Evolutionary conservation across 768 basidiomycete species (phyloP).

Genomic region (Rhodotorula graminis): DNA sequence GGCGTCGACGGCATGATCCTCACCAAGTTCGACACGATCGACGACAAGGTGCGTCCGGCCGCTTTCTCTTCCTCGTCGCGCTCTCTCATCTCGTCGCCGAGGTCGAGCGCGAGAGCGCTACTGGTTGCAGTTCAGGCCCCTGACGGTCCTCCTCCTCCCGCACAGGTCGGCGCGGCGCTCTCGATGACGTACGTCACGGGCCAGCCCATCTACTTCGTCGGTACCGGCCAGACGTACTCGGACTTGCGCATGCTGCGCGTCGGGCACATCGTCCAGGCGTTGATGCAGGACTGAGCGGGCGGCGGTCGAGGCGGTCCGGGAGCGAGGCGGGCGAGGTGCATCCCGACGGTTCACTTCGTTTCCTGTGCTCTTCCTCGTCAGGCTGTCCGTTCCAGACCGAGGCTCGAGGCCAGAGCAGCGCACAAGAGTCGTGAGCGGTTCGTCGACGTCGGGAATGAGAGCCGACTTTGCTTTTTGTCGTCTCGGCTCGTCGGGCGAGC

Average conservation of each 20-base stretch:
- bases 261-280: constrained; percentile 85
- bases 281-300: constrained; percentile 51
- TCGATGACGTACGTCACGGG: constrained; percentile 99
- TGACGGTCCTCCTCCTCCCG: not conserved
- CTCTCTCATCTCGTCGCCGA: not conserved
- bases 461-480: too few relatives aligned
- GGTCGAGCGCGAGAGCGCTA: too few relatives aligned
- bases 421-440: too few relatives aligned
- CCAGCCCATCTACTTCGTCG: constrained; percentile 96
- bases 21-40: constrained; percentile 99
- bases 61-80: not conserved
- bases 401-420: too few relatives aligned
- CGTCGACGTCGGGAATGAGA: too few relatives aligned
- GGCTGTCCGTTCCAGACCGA: too few relatives aligned
- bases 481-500: too few relatives aligned
- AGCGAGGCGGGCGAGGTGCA: too few relatives aligned
- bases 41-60: constrained; percentile 68
- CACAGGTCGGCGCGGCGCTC: constrained; percentile 89
- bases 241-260: constrained; percentile 87
- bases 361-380: too few relatives aligned
- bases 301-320: not conserved
- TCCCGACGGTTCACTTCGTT: too few relatives aligned
- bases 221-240: constrained; percentile 96
- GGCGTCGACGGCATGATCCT: constrained; percentile 98
- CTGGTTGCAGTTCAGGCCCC: too few relatives aligned